Evolutionary conservation across 495 filamentous ascomycete species (phyloP).

Genomic region (Aspergillus bridgeri): DNA sequence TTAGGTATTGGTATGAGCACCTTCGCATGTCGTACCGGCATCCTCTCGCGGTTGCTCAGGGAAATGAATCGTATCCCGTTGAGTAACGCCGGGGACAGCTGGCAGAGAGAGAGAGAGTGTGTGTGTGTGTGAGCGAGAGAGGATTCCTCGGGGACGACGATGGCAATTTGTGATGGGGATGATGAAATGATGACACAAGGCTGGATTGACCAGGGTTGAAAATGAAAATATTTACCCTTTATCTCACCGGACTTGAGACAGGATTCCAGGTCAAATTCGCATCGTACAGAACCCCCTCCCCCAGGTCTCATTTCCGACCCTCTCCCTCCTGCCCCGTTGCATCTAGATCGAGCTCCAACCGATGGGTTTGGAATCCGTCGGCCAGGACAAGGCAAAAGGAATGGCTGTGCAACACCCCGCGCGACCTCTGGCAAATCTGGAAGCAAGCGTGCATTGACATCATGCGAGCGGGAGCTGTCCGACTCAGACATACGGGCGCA

Average conservation of each 20-base stretch:
- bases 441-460: not conserved
- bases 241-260: not conserved
- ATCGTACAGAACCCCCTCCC: not conserved
- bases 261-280: not conserved
- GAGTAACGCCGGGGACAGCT: not conserved
- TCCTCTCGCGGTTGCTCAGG: not conserved
- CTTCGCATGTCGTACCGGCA: not conserved
- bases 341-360: not conserved
- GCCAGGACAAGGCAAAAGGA: not conserved
- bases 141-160: too few species aligned
- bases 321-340: not conserved
- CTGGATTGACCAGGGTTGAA: not conserved
- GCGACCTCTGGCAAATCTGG: not conserved
- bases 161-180: not conserved
- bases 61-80: not conserved
- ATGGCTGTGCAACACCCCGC: not conserved
- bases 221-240: not conserved
- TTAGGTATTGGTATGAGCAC: slow-evolving; percentile 8
- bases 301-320: not conserved
- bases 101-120: not conserved
- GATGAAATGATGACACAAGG: not conserved
- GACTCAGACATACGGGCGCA: not conserved
- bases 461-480: not conserved
- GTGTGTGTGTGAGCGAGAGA: too few species aligned
- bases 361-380: not conserved